phyloP scores from a whole-genome alignment of 768 basidiomycete species.

The Tephrocybe sp. region DNA sequence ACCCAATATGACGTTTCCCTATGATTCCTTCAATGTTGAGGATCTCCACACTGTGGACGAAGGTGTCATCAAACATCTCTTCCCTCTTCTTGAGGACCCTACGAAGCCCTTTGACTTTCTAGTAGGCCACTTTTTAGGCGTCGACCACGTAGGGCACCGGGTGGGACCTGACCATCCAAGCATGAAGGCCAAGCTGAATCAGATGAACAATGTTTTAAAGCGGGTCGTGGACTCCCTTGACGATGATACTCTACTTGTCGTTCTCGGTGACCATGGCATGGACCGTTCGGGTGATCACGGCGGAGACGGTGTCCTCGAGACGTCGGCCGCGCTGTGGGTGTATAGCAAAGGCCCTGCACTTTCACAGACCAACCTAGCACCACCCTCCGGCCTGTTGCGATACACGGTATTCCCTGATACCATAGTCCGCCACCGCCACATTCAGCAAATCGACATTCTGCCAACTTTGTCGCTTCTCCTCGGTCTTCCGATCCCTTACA shows the following conservation, averaged over 20 bases:
- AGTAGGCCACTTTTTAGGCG: slow-evolving; percentile 92
- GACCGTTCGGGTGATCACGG: slow-evolving; percentile 94
- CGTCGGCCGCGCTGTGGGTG: slow-evolving; percentile 85
- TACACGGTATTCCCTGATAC: slow-evolving; percentile 63
- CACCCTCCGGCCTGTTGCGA: slow-evolving; percentile 55
- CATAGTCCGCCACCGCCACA: slow-evolving; percentile 50
- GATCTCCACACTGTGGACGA: slow-evolving; percentile 95
- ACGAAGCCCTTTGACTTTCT: slow-evolving; percentile 77
- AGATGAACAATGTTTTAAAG: slow-evolving; percentile 82
- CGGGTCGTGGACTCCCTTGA: slow-evolving; percentile 75
- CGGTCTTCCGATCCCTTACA: slow-evolving; percentile 93
- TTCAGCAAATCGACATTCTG: slow-evolving; percentile 93
- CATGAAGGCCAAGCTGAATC: slow-evolving; percentile 82
- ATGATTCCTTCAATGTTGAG: slow-evolving; percentile 98
- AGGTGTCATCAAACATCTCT: slow-evolving; percentile 82
- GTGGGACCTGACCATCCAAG: slow-evolving; percentile 86
- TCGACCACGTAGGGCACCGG: slow-evolving; percentile 95
- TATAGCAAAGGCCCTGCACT: slow-evolving; percentile 77
- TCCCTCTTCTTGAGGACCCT: slow-evolving; percentile 66
- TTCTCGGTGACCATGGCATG: slow-evolving; percentile 98
- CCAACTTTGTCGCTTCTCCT: slow-evolving; percentile 87
- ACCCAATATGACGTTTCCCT: slow-evolving; percentile 75
- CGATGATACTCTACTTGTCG: slow-evolving; percentile 86
- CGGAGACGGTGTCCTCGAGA: slow-evolving; percentile 85
- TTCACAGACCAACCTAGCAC: slow-evolving; percentile 27